Evolutionary conservation across 2,329 filamentous ascomycete species (phyloP).

Genomic region (Ceratocystis colombiana): DNA sequence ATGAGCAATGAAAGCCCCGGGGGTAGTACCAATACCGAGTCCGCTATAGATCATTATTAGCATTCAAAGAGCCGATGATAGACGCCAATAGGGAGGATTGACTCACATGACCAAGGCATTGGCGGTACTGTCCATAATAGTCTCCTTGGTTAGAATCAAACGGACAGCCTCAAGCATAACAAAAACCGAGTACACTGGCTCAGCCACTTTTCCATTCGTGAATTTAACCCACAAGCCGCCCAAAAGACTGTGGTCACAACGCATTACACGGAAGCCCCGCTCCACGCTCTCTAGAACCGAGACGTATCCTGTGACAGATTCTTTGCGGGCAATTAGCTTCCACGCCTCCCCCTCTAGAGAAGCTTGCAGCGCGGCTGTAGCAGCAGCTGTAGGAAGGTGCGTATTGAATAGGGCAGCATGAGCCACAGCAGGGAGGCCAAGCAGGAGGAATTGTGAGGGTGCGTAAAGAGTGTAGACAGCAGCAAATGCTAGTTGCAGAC

Average conservation of each 20-base stretch:
- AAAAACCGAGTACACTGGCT: slow-evolving; percentile 94
- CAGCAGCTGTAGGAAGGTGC: slow-evolving; percentile 55
- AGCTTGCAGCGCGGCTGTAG: slow-evolving; percentile 53
- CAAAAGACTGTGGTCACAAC: slow-evolving; percentile 88
- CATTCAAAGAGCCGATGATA: background rate
- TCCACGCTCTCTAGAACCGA: slow-evolving; percentile 72
- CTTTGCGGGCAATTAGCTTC: slow-evolving; percentile 66
- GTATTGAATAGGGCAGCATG: slow-evolving; percentile 64
- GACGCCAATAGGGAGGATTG: slow-evolving; percentile 23
- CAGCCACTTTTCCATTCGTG: slow-evolving; percentile 49
- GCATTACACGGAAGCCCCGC: slow-evolving; percentile 66
- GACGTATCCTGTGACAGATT: slow-evolving; percentile 84
- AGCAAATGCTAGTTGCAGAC: slow-evolving; percentile 59
- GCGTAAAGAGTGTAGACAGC: slow-evolving; percentile 51
- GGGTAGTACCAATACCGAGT: slow-evolving; percentile 84
- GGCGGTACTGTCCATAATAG: slow-evolving; percentile 52
- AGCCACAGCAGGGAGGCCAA: slow-evolving; percentile 60
- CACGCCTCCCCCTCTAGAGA: slow-evolving; percentile 58
- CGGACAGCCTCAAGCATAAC: slow-evolving; percentile 88
- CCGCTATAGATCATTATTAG: slow-evolving; percentile 49
- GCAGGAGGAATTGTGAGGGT: slow-evolving; percentile 41
- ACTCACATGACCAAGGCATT: slow-evolving; percentile 76
- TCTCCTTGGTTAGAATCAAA: slow-evolving; percentile 54
- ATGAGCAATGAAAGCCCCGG: slow-evolving; percentile 74
- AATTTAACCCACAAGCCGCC: slow-evolving; percentile 76